Percentiles rank a stretch among this genome's conserved stretches.
phyloP scores from a whole-genome alignment of 2,329 filamentous ascomycete species.

The Bisporella sp. region DNA sequence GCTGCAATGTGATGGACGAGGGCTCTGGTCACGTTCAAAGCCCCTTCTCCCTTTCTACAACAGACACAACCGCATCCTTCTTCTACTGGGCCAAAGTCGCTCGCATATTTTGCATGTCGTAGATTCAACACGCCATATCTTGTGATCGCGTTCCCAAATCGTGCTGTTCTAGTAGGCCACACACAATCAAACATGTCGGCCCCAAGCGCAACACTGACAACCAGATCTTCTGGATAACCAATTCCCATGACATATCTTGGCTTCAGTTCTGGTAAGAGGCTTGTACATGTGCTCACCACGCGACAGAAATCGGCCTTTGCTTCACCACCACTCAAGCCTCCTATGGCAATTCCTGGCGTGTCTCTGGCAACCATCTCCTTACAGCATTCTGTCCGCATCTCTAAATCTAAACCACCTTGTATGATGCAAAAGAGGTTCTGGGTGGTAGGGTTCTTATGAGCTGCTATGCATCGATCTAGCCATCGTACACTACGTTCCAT shows the following conservation, averaged over 20 bases:
- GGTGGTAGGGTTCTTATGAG: constrained; percentile 72
- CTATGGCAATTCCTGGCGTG: constrained; percentile 94
- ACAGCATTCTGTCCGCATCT: constrained; percentile 78
- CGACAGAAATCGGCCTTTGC: constrained; percentile 88
- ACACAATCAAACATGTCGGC: constrained; percentile 99
- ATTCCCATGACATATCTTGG: constrained; percentile 99
- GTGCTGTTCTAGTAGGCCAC: constrained; percentile 92
- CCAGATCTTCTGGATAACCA: constrained; percentile 90
- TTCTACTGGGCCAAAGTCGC: constrained; percentile 80
- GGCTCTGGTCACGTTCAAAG: constrained; percentile 76
- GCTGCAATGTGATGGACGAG: constrained; percentile 87
- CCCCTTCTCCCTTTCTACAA: constrained; percentile 63
- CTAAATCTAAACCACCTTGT: constrained; percentile 86
- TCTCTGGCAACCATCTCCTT: constrained; percentile 80
- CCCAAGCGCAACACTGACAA: constrained; percentile 87
- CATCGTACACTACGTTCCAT: constrained; percentile 93
- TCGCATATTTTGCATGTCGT: constrained; percentile 65
- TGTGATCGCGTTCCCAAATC: constrained; percentile 93
- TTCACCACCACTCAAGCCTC: constrained; percentile 89
- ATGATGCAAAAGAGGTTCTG: constrained; percentile 99
- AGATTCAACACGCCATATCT: constrained; percentile 76
- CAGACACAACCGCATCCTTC: constrained; percentile 73
- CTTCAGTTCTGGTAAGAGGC: constrained; percentile 77
- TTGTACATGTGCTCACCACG: constrained; percentile 82
- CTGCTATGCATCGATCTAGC: constrained; percentile 90